Percentiles rank a stretch among this genome's conserved stretches.
Evolutionary conservation across 148 eudicot genomes (phyloP).

Genomic region (Fallopia convolvulus): DNA sequence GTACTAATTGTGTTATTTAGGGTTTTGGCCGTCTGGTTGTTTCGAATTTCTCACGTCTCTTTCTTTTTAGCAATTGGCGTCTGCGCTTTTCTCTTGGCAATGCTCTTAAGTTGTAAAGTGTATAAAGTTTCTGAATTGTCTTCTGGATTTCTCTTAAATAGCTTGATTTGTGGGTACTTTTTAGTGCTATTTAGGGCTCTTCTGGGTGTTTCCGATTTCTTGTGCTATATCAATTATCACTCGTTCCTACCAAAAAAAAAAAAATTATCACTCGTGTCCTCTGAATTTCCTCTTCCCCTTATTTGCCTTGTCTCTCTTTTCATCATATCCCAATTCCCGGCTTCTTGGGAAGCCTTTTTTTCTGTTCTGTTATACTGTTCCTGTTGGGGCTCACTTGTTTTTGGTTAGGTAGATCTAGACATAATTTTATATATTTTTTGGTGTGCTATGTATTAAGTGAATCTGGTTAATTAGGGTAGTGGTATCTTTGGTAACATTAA

Average conservation of each 20-base stretch:
- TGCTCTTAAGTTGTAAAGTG: not conserved
- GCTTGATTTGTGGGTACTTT: not conserved
- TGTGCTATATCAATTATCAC: not conserved
- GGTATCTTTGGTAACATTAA: no score
- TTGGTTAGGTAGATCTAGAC: not conserved
- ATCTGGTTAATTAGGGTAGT: not conserved
- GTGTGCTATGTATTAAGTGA: not conserved
- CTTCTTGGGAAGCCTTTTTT: not conserved
- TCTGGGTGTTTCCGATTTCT: not conserved
- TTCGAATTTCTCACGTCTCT: not conserved
- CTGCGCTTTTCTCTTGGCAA: not conserved
- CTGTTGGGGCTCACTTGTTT: slow-evolving; percentile 2
- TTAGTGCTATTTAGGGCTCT: not conserved
- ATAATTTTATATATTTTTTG: not conserved
- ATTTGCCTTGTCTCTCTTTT: not conserved
- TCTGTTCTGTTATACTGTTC: not conserved
- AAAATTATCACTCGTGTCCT: not conserved
- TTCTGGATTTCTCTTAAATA: no score
- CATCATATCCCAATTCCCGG: not conserved
- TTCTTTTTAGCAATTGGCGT: not conserved
- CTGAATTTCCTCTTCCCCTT: not conserved
- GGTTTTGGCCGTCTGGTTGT: not conserved
- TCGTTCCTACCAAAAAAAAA: no score
- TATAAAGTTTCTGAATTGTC: not conserved
- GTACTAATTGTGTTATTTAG: not conserved